Percentiles rank a stretch among this genome's conserved stretches.
Evolutionary conservation across 768 basidiomycete species (phyloP).

Genomic region (Hericium alpestre): DNA sequence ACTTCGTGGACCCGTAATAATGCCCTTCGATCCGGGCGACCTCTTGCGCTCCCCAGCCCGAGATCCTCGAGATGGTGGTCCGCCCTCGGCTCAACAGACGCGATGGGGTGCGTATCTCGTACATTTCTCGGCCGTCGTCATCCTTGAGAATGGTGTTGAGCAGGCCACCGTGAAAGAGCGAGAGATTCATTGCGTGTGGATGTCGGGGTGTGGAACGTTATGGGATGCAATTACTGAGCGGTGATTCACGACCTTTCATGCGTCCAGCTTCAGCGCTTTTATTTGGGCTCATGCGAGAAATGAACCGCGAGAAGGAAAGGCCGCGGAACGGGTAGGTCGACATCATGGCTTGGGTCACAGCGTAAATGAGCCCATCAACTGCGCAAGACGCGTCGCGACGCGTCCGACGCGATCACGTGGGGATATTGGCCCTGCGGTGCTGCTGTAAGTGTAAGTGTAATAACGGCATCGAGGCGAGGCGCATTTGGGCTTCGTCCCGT

Average conservation of each 20-base stretch:
- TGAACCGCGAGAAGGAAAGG: background rate
- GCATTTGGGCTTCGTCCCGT: no score
- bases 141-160: conserved; percentile 1
- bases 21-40: conserved; percentile 1
- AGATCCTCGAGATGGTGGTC: background rate
- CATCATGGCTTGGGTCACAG: background rate
- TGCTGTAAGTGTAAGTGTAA: no score
- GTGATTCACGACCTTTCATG: no score
- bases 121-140: background rate
- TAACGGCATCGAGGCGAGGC: no score
- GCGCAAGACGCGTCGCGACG: background rate
- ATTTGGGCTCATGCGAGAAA: no score
- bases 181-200: background rate
- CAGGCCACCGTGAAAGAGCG: background rate
- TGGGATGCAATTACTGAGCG: no score
- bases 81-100: background rate
- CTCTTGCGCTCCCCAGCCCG: background rate
- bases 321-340: no score
- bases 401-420: background rate
- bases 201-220: background rate
- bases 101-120: background rate
- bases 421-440: no score
- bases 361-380: no score
- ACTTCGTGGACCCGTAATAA: background rate
- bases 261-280: no score